Evolutionary conservation across 2,329 filamentous ascomycete genomes (phyloP).

Genomic region (Penicillium concentricum): DNA sequence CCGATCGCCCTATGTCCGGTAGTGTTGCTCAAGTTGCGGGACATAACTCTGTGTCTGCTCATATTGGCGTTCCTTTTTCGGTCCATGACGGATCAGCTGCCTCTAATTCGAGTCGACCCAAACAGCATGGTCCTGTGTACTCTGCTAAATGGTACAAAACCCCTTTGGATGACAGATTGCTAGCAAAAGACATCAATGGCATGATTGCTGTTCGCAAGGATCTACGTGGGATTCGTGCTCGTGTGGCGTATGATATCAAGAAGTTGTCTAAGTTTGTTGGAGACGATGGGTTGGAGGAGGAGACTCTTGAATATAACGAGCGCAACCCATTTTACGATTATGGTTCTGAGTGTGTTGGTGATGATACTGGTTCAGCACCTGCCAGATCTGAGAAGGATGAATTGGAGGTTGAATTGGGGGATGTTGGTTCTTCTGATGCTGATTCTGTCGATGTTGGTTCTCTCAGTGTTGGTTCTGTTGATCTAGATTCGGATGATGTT

Average conservation of each 20-base stretch:
- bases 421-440: not conserved
- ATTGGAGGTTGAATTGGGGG: not conserved
- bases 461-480: not conserved
- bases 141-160: not conserved
- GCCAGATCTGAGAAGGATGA: not conserved
- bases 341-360: not conserved
- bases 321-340: not conserved
- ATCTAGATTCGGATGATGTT: not conserved
- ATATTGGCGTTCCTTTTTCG: not conserved
- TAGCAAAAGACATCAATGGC: not conserved
- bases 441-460: not conserved
- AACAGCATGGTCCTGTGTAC: not conserved
- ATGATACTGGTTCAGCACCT: not conserved
- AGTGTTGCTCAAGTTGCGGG: not conserved
- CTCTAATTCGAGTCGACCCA: not conserved
- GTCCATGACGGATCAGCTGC: not conserved
- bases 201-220: not conserved
- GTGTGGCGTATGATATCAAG: constrained; percentile 1
- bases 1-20: not conserved
- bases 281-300: not conserved
- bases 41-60: not conserved
- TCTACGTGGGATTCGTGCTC: not conserved
- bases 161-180: not conserved
- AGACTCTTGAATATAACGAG: not conserved
- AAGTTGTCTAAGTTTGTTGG: not conserved